Percentiles rank a stretch among this genome's conserved stretches.
phyloP scores from a whole-genome alignment of 192 early-diverging fungal species.

The Rhizophlyctis rosea region DNA sequence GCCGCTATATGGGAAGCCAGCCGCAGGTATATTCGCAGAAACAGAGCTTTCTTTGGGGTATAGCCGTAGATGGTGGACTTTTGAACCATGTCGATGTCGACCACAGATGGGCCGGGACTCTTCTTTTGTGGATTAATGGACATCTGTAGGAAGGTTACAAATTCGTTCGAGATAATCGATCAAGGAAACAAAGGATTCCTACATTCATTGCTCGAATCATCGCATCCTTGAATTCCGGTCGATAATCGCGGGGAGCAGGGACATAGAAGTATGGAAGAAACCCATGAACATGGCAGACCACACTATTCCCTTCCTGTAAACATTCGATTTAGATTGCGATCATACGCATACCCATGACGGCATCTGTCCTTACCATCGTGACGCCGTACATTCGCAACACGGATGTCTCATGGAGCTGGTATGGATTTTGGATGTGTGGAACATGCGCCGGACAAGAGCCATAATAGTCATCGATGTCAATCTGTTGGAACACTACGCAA shows the following conservation, averaged over 20 bases:
- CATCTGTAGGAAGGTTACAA: background rate
- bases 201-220: slow-evolving; percentile 56
- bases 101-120: slow-evolving; percentile 35
- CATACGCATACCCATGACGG: background rate
- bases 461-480: slow-evolving; percentile 88
- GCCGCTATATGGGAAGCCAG: slow-evolving; percentile 29
- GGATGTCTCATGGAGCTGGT: slow-evolving; percentile 41
- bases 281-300: slow-evolving; percentile 84
- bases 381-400: slow-evolving; percentile 81
- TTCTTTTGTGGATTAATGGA: background rate
- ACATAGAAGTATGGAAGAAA: slow-evolving; percentile 95
- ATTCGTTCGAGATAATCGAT: too few relatives aligned
- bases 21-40: slow-evolving; percentile 63
- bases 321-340: slow-evolving; percentile 1
- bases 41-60: slow-evolving; percentile 74
- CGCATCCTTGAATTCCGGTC: slow-evolving; percentile 52
- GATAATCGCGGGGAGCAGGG: slow-evolving; percentile 79
- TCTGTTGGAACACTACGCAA: slow-evolving; percentile 83
- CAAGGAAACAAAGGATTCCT: too few relatives aligned
- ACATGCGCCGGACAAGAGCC: slow-evolving; percentile 23
- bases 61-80: slow-evolving; percentile 87
- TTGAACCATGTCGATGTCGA: slow-evolving; percentile 65
- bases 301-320: slow-evolving; percentile 73
- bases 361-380: slow-evolving; percentile 57
- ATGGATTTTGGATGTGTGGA: slow-evolving; percentile 6